A percentile compares a stretch with the other conserved stretches of the same genome.
These are phyloP conservation scores for Fusarium sp. DNA, from an alignment of 2,329 filamentous ascomycete genomes.

Conservation along the genomic window DNA sequence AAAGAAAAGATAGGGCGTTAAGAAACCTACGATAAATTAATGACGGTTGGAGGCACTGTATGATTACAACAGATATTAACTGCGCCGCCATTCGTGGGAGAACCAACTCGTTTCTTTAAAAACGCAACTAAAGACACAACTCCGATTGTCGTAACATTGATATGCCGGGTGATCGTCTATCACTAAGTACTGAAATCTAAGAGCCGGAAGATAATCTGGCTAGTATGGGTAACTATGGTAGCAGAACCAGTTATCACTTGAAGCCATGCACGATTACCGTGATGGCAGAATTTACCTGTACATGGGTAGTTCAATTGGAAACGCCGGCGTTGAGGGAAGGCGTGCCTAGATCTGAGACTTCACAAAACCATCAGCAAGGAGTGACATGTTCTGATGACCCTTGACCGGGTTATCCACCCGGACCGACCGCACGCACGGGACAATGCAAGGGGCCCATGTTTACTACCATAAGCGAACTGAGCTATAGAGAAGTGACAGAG, in stretches of 20 bases:
- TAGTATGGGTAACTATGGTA: not conserved
- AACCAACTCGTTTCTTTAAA: too few relatives aligned
- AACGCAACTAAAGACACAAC: too few relatives aligned
- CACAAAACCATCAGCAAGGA: slow-evolving; percentile 32
- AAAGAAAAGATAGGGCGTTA: not conserved
- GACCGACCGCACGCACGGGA: slow-evolving; percentile 38
- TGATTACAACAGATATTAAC: slow-evolving; percentile 1
- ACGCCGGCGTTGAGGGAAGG: slow-evolving; percentile 41
- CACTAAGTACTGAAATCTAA: slow-evolving; percentile 8
- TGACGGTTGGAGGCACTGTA: not conserved
- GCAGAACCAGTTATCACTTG: slow-evolving; percentile 6
- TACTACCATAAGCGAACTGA: slow-evolving; percentile 33
- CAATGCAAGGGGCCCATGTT: slow-evolving; percentile 32
- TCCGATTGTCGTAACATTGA: too few relatives aligned
- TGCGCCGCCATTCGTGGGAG: not conserved
- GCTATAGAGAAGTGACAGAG: slow-evolving; percentile 33
- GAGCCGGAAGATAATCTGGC: slow-evolving; percentile 4
- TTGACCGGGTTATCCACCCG: slow-evolving; percentile 43
- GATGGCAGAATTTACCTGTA: slow-evolving; percentile 9
- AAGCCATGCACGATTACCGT: not conserved
- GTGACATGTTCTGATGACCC: slow-evolving; percentile 29
- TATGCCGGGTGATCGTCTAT: not conserved
- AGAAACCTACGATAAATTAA: not conserved
- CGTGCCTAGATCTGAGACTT: slow-evolving; percentile 35
- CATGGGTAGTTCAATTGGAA: slow-evolving; percentile 35